Evolutionary conservation across 2,329 filamentous ascomycete genomes (phyloP), one percentile per base, ranked within the genome.

Genomic region (Tothia fuscella): DNA sequence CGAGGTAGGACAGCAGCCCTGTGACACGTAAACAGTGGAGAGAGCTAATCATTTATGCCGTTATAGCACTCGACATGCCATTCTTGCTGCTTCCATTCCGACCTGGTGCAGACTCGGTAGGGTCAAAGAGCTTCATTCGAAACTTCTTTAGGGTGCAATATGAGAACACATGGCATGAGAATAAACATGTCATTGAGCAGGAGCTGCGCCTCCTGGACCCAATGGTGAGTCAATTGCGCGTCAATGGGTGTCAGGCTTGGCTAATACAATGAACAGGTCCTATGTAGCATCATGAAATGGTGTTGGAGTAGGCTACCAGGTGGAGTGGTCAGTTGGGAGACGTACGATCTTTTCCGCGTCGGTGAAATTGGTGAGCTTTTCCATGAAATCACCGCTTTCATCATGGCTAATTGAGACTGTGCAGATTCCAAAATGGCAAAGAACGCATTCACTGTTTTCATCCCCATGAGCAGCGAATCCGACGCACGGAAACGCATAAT

Each of bases 261-360:
- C 48, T 19, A 45, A 22, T 20, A n/a, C 22, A 14, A 4, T 14
- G 34, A 33, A 40, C 44, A 94, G 86, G 87, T 93, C 43, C 74
- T 98, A 41, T 88, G 87, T 49, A 91, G 88, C 53, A 87, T 95
- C 31, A 71, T 91, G 49, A 98, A 96, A 68, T 98, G 91, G 91
- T 96, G 89, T 62, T 98, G 91, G 91, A 88, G 85, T 59, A 78
- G 91, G 63, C 68, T 98, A 38, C 77, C 82, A 31, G 86, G 87
- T 45, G 91, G 91, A 54, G 79, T 98, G 12, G 88, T 98, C 26
- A 87, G 86, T 44, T 96, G 91, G 91, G 87, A 95, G 55, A 86
- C 86, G 31, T 98, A 98, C 57, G 88, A 96, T 58, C 73, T 93
- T 17, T 98, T 98, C 70, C 87, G 83, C 55, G 80, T 93, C 50